These are phyloP conservation scores for Anacardium occidentale DNA, from an alignment of 345 rosid genomes.

Conservation along the genomic window DNA sequence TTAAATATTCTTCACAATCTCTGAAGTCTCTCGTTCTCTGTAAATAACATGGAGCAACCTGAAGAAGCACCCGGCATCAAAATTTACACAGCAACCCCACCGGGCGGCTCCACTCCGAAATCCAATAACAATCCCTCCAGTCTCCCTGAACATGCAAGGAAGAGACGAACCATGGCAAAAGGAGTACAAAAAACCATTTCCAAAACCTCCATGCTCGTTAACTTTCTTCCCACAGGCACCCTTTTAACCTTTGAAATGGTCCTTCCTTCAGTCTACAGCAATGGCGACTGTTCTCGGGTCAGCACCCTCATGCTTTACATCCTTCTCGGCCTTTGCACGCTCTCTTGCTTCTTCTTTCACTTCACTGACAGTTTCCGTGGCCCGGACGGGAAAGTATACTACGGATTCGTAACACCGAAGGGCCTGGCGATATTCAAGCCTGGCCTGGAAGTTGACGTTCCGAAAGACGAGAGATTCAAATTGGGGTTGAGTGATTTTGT, in stretches of 20 bases:
- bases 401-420: slow-evolving; percentile 62
- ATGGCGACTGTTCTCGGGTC: slow-evolving; percentile 58
- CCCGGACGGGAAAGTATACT: slow-evolving; percentile 58
- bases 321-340: slow-evolving; percentile 51
- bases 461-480: slow-evolving; percentile 57
- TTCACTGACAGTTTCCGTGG: slow-evolving; percentile 71
- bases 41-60: slow-evolving; percentile 45
- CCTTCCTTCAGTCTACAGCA: slow-evolving; percentile 56
- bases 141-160: slow-evolving; percentile 30
- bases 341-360: slow-evolving; percentile 76
- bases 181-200: slow-evolving; percentile 76
- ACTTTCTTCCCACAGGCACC: slow-evolving; percentile 77
- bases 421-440: slow-evolving; percentile 73
- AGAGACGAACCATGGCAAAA: slow-evolving; percentile 56
- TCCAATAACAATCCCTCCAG: neutral
- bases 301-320: slow-evolving; percentile 53
- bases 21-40: neutral
- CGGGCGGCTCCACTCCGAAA: slow-evolving; percentile 24
- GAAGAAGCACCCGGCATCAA: slow-evolving; percentile 52
- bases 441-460: slow-evolving; percentile 41
- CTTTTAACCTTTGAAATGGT: slow-evolving; percentile 81
- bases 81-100: slow-evolving; percentile 54
- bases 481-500: slow-evolving; percentile 57
- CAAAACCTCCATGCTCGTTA: slow-evolving; percentile 65
- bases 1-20: neutral